These are phyloP conservation scores for Diaporthe sp. DNA, from an alignment of 2,329 filamentous ascomycete species.

Conservation along the genomic window DNA sequence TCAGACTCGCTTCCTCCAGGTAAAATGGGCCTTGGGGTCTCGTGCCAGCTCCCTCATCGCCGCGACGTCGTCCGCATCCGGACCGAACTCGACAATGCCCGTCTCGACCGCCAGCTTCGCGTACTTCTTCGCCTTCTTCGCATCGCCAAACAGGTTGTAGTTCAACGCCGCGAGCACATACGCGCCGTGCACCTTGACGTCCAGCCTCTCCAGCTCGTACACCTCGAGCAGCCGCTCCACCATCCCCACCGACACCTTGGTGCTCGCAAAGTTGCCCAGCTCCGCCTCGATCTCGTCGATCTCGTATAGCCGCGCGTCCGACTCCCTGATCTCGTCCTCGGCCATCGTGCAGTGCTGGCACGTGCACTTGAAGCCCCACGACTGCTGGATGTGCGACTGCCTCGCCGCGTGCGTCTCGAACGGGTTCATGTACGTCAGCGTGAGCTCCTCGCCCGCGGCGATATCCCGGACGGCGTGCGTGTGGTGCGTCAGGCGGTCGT, in stretches of 20 bases:
- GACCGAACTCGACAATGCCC: constrained; percentile 50
- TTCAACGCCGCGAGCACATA: constrained; percentile 53
- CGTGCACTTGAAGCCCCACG: constrained; percentile 52
- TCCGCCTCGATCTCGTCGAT: constrained; percentile 46
- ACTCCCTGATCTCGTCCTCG: constrained; percentile 34
- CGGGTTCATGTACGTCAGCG: constrained; percentile 52
- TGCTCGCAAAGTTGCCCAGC: constrained; percentile 28
- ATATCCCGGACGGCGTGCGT: constrained; percentile 49
- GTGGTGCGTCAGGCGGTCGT: constrained; percentile 48
- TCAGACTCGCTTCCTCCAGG: constrained; percentile 29
- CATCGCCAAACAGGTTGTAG: constrained; percentile 47
- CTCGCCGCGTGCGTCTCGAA: constrained; percentile 44
- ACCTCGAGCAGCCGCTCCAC: constrained; percentile 60
- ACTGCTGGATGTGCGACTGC: constrained; percentile 45
- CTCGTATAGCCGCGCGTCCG: constrained; percentile 44
- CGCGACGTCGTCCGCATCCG: constrained; percentile 45
- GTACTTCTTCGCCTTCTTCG: constrained; percentile 45
- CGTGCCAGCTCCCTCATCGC: constrained; percentile 48
- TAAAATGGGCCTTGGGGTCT: constrained; percentile 44
- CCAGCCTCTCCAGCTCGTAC: constrained; percentile 66
- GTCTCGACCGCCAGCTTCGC: constrained; percentile 47
- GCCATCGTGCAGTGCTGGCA: constrained; percentile 48
- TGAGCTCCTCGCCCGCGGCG: constrained; percentile 50
- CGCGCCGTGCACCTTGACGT: constrained; percentile 55
- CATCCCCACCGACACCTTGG: constrained; percentile 56